These are phyloP conservation scores for Fusarium neocosmosporiellum DNA, from an alignment of 2,329 filamentous ascomycete genomes.

Conservation along the genomic window DNA sequence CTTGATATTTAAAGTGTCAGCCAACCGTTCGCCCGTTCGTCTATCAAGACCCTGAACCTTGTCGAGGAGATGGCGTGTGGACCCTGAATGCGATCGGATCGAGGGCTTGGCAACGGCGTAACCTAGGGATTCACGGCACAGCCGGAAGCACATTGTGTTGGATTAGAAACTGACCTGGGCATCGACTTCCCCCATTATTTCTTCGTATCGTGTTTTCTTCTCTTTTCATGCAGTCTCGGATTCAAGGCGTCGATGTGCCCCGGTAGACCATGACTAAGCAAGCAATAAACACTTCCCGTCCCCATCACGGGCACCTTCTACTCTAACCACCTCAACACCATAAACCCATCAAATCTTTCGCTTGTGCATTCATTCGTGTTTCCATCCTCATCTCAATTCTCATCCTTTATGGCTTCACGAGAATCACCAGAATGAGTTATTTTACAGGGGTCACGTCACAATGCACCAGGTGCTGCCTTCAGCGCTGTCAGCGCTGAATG, in stretches of 20 bases:
- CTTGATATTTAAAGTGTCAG: not conserved
- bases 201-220: not conserved
- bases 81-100: constrained; percentile 35
- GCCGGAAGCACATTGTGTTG: not conserved
- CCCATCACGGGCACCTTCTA: not conserved
- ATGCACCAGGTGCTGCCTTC: not conserved
- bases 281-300: not conserved
- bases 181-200: not conserved
- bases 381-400: not conserved
- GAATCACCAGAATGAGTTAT: not conserved
- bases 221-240: not conserved
- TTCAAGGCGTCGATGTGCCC: not conserved
- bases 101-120: not conserved
- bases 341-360: not conserved
- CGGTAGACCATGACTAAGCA: not conserved
- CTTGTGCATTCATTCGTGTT: not conserved
- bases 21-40: not conserved
- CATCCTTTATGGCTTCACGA: not conserved
- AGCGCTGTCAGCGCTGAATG: constrained; percentile 1
- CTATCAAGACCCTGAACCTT: not conserved
- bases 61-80: not conserved
- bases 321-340: not conserved
- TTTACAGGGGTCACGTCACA: not conserved
- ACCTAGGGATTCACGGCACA: not conserved
- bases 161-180: not conserved